These are phyloP conservation scores for Potentilla sterilis DNA, from an alignment of 306 rosid genomes.

Conservation along the genomic window DNA sequence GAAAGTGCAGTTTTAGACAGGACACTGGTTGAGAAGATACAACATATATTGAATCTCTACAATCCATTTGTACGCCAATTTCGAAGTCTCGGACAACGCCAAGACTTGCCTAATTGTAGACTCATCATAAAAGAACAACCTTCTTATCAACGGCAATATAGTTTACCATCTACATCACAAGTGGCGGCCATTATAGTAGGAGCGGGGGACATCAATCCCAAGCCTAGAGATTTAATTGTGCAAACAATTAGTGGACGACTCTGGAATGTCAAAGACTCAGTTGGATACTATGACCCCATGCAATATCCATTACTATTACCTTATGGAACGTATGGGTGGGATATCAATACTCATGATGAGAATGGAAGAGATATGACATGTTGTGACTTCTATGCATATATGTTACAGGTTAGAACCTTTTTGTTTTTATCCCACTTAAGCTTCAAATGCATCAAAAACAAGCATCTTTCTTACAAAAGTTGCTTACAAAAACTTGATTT, in stretches of 20 bases:
- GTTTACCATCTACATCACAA: neutral
- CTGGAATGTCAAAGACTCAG: too few relatives aligned
- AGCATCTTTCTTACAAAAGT: too few relatives aligned
- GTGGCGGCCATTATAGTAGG: neutral
- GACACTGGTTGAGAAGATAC: neutral
- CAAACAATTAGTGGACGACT: too few relatives aligned
- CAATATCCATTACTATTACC: neutral
- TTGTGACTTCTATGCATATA: neutral
- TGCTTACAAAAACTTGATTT: too few relatives aligned
- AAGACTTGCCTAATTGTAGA: neutral
- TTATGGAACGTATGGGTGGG: constrained; percentile 2
- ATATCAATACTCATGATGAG: neutral
- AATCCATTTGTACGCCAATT: neutral
- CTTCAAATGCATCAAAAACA: too few relatives aligned
- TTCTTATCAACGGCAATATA: neutral
- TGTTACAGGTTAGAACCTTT: neutral
- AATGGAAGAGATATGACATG: neutral
- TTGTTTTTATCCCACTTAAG: too few relatives aligned
- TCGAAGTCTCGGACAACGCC: neutral
- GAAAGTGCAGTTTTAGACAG: neutral
- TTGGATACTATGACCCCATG: neutral
- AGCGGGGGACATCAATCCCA: neutral
- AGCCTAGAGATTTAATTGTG: neutral
- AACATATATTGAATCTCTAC: neutral
- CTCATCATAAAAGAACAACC: neutral